Conservation (phyloP, 768 basidiomycete species). For the Sarcodon aspratus region DNA sequence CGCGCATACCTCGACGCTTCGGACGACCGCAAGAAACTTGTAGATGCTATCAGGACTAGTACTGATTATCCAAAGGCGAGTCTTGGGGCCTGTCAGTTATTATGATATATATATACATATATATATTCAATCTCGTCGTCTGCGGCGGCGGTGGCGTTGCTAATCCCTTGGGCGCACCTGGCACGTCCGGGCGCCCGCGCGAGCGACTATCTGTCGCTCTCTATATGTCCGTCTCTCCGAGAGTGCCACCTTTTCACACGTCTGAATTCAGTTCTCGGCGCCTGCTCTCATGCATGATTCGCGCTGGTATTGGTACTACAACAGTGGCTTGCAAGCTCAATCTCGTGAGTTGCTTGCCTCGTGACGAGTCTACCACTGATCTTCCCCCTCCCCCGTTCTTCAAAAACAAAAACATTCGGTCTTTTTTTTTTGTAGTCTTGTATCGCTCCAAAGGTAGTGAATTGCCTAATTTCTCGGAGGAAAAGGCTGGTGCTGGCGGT, state of each 20-base stretch:
- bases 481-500: constrained; percentile 29
- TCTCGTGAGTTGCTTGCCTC: constrained; percentile 18
- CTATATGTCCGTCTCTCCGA: not conserved
- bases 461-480: constrained; percentile 42
- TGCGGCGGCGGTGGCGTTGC: too few relatives aligned
- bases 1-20: constrained; percentile 51
- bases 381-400: not conserved
- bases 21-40: constrained; percentile 43
- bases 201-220: not conserved
- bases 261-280: constrained; percentile 40
- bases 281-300: constrained; percentile 53
- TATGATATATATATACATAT: too few relatives aligned
- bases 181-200: too few relatives aligned
- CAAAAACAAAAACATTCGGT: not conserved
- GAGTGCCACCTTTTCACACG: not conserved
- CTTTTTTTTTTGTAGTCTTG: constrained; percentile 29
- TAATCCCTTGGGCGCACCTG: too few relatives aligned
- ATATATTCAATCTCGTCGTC: not conserved
- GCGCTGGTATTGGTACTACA: constrained; percentile 75
- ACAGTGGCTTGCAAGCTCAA: constrained; percentile 68
- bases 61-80: constrained; percentile 40
- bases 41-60: constrained; percentile 44
- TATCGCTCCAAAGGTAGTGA: constrained; percentile 43
- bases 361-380: not conserved
- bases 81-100: not conserved